Evolutionary conservation across 495 filamentous ascomycete genomes (phyloP), one percentile per base, ranked within the genome.

Genomic region (Pyrenula massariospora): DNA sequence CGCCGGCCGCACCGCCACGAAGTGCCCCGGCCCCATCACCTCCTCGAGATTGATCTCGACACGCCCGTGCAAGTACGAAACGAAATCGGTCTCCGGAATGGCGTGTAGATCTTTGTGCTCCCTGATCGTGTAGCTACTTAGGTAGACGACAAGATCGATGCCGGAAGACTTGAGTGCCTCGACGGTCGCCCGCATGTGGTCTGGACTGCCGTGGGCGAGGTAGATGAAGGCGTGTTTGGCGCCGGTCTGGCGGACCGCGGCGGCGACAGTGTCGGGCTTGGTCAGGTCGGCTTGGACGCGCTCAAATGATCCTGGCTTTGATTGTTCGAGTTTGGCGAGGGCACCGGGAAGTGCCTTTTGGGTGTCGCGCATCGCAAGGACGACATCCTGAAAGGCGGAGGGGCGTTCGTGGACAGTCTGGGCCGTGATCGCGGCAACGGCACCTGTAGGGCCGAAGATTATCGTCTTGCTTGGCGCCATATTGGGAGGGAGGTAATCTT

Each of bases 181-280:
- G 11, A 64, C 12, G 12, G 58, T 65, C 12, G 31, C 23, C 10
- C 62, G 55, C 63, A 70, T 63, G 47, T 68, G 63, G 54, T 71
- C 68, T 0, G 58, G 23, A 0, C 53, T 55, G 56, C 58, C 60
- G 3, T 59, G n/a, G 3, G 51, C 60, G 12, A 60, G 47, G 53
- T 71, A 71, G 42, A 67, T 67, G 58, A 71, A 71, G 10, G 69
- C 69, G 20, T 59, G 54, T 12, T 62, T 61, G 1, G 68, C 68
- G 15, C 58, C 57, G 0, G 64, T 57, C 8, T 53, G 31, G 11
- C 22, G 12, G 0, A 70, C 67, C 1, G 68, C 67, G 1, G 57
- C 54, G 5, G 15, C 10, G 24, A 70, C 52, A 23, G 57, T 61
- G 0, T 67, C 64, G 11, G 68, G 66, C 1, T 68, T 22, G 20